These are phyloP conservation scores for Dendrothele bispora DNA, from an alignment of 768 basidiomycete genomes.

Conservation along the genomic window DNA sequence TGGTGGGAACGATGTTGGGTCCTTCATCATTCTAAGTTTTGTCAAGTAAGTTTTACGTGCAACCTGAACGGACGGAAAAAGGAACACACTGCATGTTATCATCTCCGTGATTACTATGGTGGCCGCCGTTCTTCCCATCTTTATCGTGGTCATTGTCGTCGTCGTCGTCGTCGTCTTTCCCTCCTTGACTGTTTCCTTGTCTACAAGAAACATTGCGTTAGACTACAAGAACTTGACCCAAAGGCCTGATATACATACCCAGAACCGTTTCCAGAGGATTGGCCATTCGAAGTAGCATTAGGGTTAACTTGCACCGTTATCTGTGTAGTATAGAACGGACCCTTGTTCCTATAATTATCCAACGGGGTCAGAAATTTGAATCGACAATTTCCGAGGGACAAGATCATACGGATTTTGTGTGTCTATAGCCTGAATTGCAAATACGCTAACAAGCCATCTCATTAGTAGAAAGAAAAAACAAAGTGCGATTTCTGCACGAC, in stretches of 20 bases:
- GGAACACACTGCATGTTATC: too few relatives aligned
- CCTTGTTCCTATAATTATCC: not conserved
- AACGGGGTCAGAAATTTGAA: not conserved
- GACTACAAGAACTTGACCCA: too few relatives aligned
- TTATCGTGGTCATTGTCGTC: too few relatives aligned
- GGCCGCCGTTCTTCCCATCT: too few relatives aligned
- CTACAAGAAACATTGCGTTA: too few relatives aligned
- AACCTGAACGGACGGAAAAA: too few relatives aligned
- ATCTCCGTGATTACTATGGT: too few relatives aligned
- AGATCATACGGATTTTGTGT: not conserved
- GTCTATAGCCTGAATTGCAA: not conserved
- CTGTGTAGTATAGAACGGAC: conserved; percentile 1
- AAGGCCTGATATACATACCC: not conserved
- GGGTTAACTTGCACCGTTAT: not conserved
- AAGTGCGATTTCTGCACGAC: not conserved
- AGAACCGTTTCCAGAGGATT: not conserved
- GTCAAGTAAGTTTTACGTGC: not conserved
- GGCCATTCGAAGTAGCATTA: conserved; percentile 1
- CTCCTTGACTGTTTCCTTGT: too few relatives aligned
- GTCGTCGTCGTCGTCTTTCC: too few relatives aligned
- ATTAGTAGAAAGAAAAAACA: not conserved
- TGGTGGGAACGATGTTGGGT: not conserved
- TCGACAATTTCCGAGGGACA: not conserved
- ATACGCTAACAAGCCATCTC: not conserved
- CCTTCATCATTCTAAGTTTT: not conserved